Conservation (phyloP, 2,329 filamentous ascomycete species). For the Fusarium sulawesiense region DNA sequence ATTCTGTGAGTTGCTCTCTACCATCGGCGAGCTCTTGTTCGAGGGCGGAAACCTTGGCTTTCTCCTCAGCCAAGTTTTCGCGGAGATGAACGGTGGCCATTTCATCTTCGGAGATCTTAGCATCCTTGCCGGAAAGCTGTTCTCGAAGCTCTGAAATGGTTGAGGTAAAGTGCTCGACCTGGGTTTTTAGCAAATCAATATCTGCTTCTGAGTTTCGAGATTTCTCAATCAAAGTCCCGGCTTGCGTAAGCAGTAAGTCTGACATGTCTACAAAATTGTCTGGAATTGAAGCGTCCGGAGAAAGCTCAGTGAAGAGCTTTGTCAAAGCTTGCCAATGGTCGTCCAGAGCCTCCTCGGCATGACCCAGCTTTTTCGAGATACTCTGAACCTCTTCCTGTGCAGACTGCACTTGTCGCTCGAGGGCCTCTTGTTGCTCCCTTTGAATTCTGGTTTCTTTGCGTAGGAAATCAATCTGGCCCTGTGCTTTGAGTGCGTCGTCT, state of each 20-base stretch:
- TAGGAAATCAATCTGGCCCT: conserved; percentile 72
- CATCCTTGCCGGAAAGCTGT: conserved; percentile 66
- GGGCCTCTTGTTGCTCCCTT: conserved; percentile 67
- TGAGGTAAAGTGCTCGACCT: conserved; percentile 70
- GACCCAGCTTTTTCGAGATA: conserved; percentile 62
- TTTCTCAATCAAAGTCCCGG: conserved; percentile 70
- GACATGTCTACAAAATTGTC: conserved; percentile 68
- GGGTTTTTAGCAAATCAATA: conserved; percentile 68
- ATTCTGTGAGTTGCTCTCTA: conserved; percentile 73
- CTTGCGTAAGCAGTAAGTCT: conserved; percentile 68
- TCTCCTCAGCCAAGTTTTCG: conserved; percentile 65
- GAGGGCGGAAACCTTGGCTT: conserved; percentile 64
- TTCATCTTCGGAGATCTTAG: conserved; percentile 65
- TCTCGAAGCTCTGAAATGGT: conserved; percentile 66
- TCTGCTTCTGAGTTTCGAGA: conserved; percentile 70
- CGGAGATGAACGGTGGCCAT: conserved; percentile 62
- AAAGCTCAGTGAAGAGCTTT: conserved; percentile 69
- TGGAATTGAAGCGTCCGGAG: conserved; percentile 64
- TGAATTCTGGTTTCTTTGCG: conserved; percentile 70
- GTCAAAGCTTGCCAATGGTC: conserved; percentile 66
- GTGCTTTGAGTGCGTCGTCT: conserved; percentile 67
- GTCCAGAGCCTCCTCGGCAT: conserved; percentile 63
- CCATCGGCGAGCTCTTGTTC: conserved; percentile 71
- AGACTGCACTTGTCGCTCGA: conserved; percentile 67
- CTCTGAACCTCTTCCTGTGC: conserved; percentile 66